A percentile compares a stretch with the other conserved stretches of the same genome.
Conservation (phyloP, 2,329 filamentous ascomycete species). For the Penicillium sp. region DNA sequence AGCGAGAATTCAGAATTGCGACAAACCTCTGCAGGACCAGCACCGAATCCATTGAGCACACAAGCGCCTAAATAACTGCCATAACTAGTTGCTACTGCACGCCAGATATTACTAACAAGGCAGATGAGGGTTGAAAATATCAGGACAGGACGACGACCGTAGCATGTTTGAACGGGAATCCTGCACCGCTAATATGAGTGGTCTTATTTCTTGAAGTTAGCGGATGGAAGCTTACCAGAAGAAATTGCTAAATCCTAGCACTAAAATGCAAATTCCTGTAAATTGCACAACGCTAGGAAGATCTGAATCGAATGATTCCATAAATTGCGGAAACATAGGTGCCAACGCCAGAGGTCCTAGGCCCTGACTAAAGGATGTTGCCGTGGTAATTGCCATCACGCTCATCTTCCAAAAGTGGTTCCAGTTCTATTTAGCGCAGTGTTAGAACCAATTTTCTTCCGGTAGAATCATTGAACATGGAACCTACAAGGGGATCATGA, state of each 20-base stretch:
- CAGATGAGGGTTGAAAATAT: conserved; percentile 59
- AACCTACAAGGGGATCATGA: conserved; percentile 49
- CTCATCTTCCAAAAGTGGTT: conserved; percentile 53
- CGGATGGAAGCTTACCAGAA: conserved; percentile 51
- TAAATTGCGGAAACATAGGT: conserved; percentile 64
- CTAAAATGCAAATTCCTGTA: conserved; percentile 61
- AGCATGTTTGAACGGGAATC: conserved; percentile 60
- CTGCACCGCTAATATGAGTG: conserved; percentile 31
- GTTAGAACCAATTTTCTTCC: too few relatives aligned
- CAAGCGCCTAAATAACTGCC: conserved; percentile 67
- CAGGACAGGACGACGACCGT: conserved; percentile 59
- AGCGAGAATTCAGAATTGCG: background rate
- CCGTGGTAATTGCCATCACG: conserved; percentile 52
- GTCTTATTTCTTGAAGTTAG: too few relatives aligned
- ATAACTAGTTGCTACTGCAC: conserved; percentile 62
- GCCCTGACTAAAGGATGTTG: conserved; percentile 58
- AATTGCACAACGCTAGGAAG: conserved; percentile 61
- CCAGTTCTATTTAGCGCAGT: too few relatives aligned
- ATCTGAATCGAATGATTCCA: conserved; percentile 58
- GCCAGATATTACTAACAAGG: conserved; percentile 60
- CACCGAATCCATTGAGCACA: conserved; percentile 65
- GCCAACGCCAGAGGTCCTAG: conserved; percentile 60
- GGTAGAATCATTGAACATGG: background rate
- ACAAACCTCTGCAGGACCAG: conserved; percentile 60
- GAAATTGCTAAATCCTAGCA: conserved; percentile 64